Percentiles rank a stretch among this genome's conserved stretches.
Conservation (phyloP, 148 eudicot genomes). For the Cornus controversa region DNA sequence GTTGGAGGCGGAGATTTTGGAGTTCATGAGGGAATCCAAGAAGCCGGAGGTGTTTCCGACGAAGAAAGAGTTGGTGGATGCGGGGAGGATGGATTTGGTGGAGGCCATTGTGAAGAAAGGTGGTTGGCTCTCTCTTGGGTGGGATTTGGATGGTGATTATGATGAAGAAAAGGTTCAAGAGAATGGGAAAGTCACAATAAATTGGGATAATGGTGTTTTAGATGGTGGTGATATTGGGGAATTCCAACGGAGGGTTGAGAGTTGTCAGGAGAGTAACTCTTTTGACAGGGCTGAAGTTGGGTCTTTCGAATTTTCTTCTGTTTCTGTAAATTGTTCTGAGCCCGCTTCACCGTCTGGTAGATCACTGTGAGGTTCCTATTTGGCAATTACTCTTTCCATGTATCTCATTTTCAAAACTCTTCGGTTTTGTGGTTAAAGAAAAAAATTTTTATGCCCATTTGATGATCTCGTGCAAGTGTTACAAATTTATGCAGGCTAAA, state of each 20-base stretch:
- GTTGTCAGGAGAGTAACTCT: conserved; percentile 20
- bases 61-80: conserved; percentile 51
- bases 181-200: not conserved
- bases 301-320: conserved; percentile 17
- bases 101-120: conserved; percentile 56
- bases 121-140: conserved; percentile 82
- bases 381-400: not conserved
- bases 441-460: not conserved
- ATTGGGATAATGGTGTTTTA: not conserved
- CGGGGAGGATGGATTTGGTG: conserved; percentile 74
- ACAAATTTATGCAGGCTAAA: not conserved
- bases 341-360: conserved; percentile 46
- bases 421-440: not conserved
- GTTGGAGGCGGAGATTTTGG: conserved; percentile 65
- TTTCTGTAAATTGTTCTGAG: conserved; percentile 22
- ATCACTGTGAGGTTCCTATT: conserved; percentile 57
- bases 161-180: conserved; percentile 20
- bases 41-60: conserved; percentile 66
- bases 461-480: not conserved
- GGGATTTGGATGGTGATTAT: conserved; percentile 43
- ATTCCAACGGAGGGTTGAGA: conserved; percentile 19
- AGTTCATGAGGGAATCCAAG: conserved; percentile 68
- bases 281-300: conserved; percentile 22
- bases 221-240: conserved; percentile 26
- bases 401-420: not conserved